phyloP scores from a whole-genome alignment of 306 rosid genomes.

The Alnus glutinosa region DNA sequence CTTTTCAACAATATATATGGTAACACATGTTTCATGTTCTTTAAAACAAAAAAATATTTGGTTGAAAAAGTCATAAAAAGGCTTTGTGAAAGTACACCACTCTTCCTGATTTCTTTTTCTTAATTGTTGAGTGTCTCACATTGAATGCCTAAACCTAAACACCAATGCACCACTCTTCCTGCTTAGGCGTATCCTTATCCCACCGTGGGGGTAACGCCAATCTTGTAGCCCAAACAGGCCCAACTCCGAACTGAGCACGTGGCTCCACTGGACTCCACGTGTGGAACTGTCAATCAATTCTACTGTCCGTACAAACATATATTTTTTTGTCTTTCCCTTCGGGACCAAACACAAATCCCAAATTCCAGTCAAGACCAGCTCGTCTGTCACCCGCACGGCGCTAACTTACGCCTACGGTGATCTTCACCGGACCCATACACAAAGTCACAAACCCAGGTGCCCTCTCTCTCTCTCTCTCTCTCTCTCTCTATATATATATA shows the following conservation, averaged over 20 bases:
- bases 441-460: neutral
- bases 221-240: constrained; percentile 1
- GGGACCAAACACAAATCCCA: neutral
- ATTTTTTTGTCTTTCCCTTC: neutral
- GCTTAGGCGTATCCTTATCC: neutral
- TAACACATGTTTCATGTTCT: too few relatives aligned
- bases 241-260: neutral
- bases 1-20: too few relatives aligned
- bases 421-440: neutral
- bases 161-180: neutral
- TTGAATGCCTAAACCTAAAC: too few relatives aligned
- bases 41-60: too few relatives aligned
- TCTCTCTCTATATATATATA: neutral
- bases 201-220: neutral
- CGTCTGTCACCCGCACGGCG: neutral
- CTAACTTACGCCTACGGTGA: neutral
- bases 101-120: too few relatives aligned
- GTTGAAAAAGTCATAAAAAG: too few relatives aligned
- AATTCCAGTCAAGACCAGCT: too few relatives aligned
- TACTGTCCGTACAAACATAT: neutral
- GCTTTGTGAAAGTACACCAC: too few relatives aligned
- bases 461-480: neutral
- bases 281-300: neutral
- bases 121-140: too few relatives aligned
- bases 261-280: constrained; percentile 3